Evolutionary conservation across 306 rosid genomes (phyloP).

Genomic region (Castanea mollissima): DNA sequence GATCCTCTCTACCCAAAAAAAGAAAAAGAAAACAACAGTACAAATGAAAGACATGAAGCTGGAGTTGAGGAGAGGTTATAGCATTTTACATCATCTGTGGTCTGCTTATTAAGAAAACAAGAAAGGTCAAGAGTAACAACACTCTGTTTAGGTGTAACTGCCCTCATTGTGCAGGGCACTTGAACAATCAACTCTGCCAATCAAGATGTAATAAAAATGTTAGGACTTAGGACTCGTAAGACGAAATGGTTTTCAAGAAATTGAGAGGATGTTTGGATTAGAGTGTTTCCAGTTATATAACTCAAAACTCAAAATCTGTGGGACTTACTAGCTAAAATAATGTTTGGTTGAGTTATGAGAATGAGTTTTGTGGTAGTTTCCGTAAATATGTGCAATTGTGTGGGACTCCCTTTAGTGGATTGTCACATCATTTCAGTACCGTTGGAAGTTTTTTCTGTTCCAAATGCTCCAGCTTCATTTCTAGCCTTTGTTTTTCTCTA

Average conservation of each 20-base stretch:
- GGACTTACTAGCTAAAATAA: no score
- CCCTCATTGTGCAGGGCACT: constrained; percentile 18
- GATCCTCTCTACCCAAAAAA: no score
- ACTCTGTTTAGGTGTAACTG: constrained; percentile 80
- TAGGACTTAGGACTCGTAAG: neutral
- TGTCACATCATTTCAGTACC: no score
- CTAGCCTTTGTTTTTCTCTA: no score
- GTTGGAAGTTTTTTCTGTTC: no score
- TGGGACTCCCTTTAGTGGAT: no score
- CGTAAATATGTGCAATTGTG: no score
- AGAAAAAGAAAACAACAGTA: neutral
- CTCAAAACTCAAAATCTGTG: no score
- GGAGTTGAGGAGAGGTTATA: constrained; percentile 5
- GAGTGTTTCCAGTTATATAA: no score
- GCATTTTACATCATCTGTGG: neutral
- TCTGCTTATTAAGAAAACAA: neutral
- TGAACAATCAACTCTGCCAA: constrained; percentile 15
- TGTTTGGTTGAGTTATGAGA: no score
- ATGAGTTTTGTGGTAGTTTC: no score
- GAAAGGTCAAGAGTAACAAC: constrained; percentile 69
- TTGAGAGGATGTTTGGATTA: neutral
- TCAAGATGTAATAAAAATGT: constrained; percentile 34
- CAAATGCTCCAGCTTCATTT: no score
- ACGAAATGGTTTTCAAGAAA: constrained; percentile 49
- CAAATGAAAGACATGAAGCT: neutral